Evolutionary conservation across 2,329 filamentous ascomycete genomes (phyloP), one percentile per base, ranked within the genome.

Genomic region (Fusarium musae): DNA sequence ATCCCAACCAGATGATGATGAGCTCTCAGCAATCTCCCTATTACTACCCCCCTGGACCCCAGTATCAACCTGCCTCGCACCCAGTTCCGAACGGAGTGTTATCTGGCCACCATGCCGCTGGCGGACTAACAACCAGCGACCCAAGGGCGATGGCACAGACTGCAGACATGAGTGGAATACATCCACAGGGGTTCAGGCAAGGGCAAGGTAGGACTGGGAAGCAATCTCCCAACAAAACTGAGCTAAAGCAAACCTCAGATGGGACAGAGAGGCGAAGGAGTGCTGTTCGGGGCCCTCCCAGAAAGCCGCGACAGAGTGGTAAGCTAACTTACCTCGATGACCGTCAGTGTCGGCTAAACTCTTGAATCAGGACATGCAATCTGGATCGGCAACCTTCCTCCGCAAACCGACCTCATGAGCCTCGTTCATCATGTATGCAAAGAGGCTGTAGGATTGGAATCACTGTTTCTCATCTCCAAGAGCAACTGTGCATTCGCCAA

Each of bases 401-500:
- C 94, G 1, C 93, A 94, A 54, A 93, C 95, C 2, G 92, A 92
- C 44, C 87, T 98, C 17, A 91, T 94, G 82, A 93, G 89, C 66
- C 85, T 98, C n/a, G 97, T 98, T 59, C 91, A 96, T 67, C 93
- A 98, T 80, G 96, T 98, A 65, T 97, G 93, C 69, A 90, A 90
- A 71, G 92, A 95, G 73, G 92, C 94, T 1, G 88, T 87, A 0
- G 89, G 95, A 3, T 90, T 98, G 28, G 93, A 97, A 80, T 97
- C 95, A 52, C 85, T 98, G 1, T 98, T 98, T 75, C 85, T 98
- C 40, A 98, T 98, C 44, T 96, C 95, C 0, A 98, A 98, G 81
- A 98, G 95, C 80, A 98, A 98, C 79, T 98, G 96, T 79, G 96
- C 95, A 0, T 98, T 98, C 84, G 94, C 97, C 73, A 98, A 98